These are phyloP conservation scores for Daldinia vernicosa DNA, from an alignment of 495 filamentous ascomycete species.

Conservation along the genomic window DNA sequence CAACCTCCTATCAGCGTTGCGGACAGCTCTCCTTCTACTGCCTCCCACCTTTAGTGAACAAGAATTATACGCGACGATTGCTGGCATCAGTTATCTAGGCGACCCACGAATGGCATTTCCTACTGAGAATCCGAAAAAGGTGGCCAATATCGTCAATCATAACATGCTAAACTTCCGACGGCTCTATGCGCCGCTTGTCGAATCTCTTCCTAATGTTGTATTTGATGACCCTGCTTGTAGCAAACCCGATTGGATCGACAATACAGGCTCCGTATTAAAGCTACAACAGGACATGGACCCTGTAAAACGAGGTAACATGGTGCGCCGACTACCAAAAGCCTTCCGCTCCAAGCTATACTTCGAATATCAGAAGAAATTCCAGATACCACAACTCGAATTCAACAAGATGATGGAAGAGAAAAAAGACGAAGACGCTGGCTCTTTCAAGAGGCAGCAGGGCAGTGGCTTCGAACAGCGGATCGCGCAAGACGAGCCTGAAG, in stretches of 20 bases:
- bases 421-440: conserved; percentile 71
- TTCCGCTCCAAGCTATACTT: conserved; percentile 93
- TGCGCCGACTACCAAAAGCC: conserved; percentile 84
- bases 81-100: conserved; percentile 90
- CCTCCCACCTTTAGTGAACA: conserved; percentile 86
- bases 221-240: conserved; percentile 76
- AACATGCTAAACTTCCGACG: conserved; percentile 92
- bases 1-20: conserved; percentile 89
- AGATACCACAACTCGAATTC: conserved; percentile 84
- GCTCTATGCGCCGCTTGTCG: conserved; percentile 87
- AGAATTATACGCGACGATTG: conserved; percentile 87
- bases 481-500: conserved; percentile 68
- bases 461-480: conserved; percentile 87
- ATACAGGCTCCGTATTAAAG: conserved; percentile 60
- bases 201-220: conserved; percentile 84
- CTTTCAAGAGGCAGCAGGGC: conserved; percentile 77
- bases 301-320: conserved; percentile 90
- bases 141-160: conserved; percentile 88
- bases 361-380: conserved; percentile 88
- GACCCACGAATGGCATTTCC: conserved; percentile 91
- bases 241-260: conserved; percentile 70
- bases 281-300: conserved; percentile 92
- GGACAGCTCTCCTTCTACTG: conserved; percentile 86
- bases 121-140: conserved; percentile 91
- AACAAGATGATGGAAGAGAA: conserved; percentile 81